A percentile compares a stretch with the other conserved stretches of the same genome.
Conservation (phyloP, 2,329 filamentous ascomycete species). For the Pseudopyricularia javanii region DNA sequence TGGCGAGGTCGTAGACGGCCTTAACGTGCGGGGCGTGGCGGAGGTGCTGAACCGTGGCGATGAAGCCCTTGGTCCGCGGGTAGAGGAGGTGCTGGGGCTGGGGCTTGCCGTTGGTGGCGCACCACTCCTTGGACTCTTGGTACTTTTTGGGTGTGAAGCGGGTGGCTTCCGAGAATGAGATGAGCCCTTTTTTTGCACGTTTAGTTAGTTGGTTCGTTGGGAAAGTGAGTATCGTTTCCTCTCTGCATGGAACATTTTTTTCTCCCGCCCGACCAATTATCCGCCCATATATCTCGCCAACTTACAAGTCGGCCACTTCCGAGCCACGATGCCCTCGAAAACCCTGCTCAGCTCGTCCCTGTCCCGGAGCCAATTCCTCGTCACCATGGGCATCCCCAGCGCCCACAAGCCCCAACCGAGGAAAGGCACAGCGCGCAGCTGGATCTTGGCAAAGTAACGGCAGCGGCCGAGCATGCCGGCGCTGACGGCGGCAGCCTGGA, state of each 20-base stretch:
- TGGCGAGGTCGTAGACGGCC: constrained; percentile 42
- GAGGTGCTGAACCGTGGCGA: constrained; percentile 44
- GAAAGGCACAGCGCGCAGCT: constrained; percentile 46
- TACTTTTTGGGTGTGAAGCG: constrained; percentile 43
- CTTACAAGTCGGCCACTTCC: constrained; percentile 46
- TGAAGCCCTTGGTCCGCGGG: constrained; percentile 48
- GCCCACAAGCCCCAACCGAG: constrained; percentile 53
- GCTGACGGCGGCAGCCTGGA: constrained; percentile 41
- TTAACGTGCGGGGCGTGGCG: constrained; percentile 35
- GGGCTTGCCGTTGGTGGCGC: constrained; percentile 32
- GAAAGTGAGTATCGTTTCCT: not conserved
- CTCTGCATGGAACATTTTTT: not conserved
- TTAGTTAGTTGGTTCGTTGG: not conserved
- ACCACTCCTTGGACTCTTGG: constrained; percentile 37
- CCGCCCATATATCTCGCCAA: constrained; percentile 3
- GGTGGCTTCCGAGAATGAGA: constrained; percentile 53
- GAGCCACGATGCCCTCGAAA: constrained; percentile 38
- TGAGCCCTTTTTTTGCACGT: constrained; percentile 34
- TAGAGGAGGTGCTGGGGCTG: constrained; percentile 46
- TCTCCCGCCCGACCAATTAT: not conserved
- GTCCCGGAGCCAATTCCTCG: constrained; percentile 45
- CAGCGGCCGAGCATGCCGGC: constrained; percentile 48
- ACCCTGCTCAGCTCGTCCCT: constrained; percentile 40
- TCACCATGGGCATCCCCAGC: constrained; percentile 53
- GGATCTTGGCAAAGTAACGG: constrained; percentile 49